phyloP scores from a whole-genome alignment of 2,329 filamentous ascomycete species.

The Botrytis paeoniae region DNA sequence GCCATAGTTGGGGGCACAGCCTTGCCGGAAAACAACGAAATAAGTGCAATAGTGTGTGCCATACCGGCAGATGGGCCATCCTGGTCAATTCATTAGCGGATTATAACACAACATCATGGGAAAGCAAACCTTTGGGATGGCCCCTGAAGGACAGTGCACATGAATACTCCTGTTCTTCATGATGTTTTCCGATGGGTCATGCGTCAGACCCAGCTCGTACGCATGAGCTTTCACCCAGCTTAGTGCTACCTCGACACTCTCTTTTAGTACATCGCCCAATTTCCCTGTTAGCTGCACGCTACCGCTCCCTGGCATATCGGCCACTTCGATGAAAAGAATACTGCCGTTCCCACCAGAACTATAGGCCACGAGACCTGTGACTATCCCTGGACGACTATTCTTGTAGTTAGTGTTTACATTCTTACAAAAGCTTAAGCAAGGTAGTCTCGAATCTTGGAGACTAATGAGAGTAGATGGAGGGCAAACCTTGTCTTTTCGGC shows the following conservation, averaged over 20 bases:
- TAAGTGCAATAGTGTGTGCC: constrained; percentile 88
- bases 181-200: constrained; percentile 80
- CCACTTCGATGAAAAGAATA: constrained; percentile 97
- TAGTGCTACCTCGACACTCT: constrained; percentile 92
- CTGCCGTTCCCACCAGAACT: constrained; percentile 88
- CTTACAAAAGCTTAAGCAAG: constrained; percentile 19
- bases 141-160: constrained; percentile 91
- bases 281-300: constrained; percentile 94
- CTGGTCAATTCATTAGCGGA: constrained; percentile 43
- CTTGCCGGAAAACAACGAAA: constrained; percentile 83
- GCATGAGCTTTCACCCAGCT: constrained; percentile 98
- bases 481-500: constrained; percentile 66
- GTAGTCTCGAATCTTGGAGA: constrained; percentile 21
- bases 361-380: constrained; percentile 95
- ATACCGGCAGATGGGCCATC: constrained; percentile 87
- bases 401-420: constrained; percentile 24
- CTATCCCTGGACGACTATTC: constrained; percentile 74
- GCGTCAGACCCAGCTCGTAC: constrained; percentile 80
- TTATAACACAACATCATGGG: constrained; percentile 8
- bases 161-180: constrained; percentile 95
- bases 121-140: constrained; percentile 90
- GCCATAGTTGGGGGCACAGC: constrained; percentile 87
- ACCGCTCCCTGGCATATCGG: constrained; percentile 92
- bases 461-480: background rate
- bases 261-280: constrained; percentile 93